phyloP scores from a whole-genome alignment of 2,329 filamentous ascomycete species.

The Ascochyta pisi region DNA sequence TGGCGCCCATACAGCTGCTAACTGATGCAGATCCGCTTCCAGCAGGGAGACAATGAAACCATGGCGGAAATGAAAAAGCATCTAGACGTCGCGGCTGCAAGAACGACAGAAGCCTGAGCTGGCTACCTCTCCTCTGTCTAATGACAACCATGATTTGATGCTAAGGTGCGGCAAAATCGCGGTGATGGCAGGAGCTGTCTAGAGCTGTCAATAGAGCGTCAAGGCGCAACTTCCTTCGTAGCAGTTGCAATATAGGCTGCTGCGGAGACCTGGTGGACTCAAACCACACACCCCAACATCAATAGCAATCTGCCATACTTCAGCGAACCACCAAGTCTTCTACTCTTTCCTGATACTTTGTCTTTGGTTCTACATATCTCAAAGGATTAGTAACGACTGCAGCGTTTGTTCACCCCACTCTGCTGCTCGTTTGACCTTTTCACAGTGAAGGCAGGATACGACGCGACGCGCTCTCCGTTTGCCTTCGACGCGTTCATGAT shows the following conservation, averaged over 20 bases:
- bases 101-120: conserved; percentile 23
- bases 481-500: conserved; percentile 18
- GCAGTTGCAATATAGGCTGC: neutral
- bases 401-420: neutral
- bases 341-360: neutral
- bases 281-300: neutral
- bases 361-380: neutral
- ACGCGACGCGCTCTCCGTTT: conserved; percentile 19
- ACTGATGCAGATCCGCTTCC: conserved; percentile 46
- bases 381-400: neutral
- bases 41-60: conserved; percentile 43
- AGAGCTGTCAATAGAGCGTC: neutral
- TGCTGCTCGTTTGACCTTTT: neutral
- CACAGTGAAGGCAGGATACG: conserved; percentile 15
- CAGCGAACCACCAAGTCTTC: neutral
- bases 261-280: neutral
- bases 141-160: neutral
- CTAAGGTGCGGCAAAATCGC: too few species aligned
- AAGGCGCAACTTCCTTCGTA: neutral
- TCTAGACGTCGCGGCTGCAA: conserved; percentile 28
- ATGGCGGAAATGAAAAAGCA: conserved; percentile 42
- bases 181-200: neutral
- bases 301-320: neutral
- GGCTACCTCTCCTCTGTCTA: neutral
- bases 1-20: neutral